A percentile compares a stretch with the other conserved stretches of the same genome.
These are phyloP conservation scores for Aquilaria malaccensis DNA, from an alignment of 345 rosid species.

Conservation along the genomic window DNA sequence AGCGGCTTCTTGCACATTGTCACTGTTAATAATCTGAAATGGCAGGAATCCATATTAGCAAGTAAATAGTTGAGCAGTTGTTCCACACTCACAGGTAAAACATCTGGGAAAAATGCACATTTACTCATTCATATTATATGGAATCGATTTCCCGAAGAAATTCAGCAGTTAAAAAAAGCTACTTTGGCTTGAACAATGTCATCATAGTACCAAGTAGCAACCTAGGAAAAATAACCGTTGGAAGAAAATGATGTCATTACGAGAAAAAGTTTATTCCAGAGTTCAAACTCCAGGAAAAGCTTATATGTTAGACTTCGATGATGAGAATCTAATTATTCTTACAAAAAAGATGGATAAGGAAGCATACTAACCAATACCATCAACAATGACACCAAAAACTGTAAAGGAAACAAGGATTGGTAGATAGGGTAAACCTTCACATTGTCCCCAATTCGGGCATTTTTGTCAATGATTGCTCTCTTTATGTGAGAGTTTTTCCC, in stretches of 20 bases:
- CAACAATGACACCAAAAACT: too few relatives aligned
- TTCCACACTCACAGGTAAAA: too few relatives aligned
- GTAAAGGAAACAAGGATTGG: too few relatives aligned
- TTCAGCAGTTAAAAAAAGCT: too few relatives aligned
- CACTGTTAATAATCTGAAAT: slow-evolving; percentile 69
- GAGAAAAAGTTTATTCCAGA: not conserved
- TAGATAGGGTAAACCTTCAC: slow-evolving; percentile 49
- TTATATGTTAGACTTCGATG: not conserved
- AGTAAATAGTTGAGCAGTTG: not conserved
- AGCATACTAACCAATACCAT: not conserved
- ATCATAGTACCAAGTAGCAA: too few relatives aligned
- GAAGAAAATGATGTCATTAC: too few relatives aligned
- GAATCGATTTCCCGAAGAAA: too few relatives aligned
- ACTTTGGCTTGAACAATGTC: too few relatives aligned
- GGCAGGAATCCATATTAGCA: not conserved
- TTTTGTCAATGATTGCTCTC: slow-evolving; percentile 94
- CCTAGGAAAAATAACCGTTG: too few relatives aligned
- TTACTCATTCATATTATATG: too few relatives aligned
- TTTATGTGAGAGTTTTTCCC: slow-evolving; percentile 82
- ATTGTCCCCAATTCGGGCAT: slow-evolving; percentile 82
- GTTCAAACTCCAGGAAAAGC: not conserved
- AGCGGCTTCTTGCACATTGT: slow-evolving; percentile 90
- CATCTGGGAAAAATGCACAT: too few relatives aligned
- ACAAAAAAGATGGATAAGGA: not conserved
- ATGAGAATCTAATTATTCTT: not conserved